Conservation (phyloP, 495 filamentous ascomycete species). For the Acidomyces sp. region DNA sequence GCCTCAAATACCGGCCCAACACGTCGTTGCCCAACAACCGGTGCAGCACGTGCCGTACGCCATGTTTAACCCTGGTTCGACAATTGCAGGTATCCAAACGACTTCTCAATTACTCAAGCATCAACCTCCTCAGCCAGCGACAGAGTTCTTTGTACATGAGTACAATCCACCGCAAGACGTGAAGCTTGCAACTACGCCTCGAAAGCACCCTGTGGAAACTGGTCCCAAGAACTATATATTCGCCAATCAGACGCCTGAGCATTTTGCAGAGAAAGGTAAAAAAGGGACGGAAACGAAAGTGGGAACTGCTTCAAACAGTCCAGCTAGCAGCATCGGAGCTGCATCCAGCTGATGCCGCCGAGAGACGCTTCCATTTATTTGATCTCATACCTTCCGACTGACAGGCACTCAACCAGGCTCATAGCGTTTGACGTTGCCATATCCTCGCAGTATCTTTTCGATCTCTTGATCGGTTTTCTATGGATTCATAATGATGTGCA, state of each 20-base stretch:
- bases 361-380: too few species aligned
- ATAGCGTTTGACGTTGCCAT: background rate
- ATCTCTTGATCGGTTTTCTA: too few species aligned
- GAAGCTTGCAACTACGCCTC: slow-evolving; percentile 12
- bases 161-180: slow-evolving; percentile 17
- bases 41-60: slow-evolving; percentile 7
- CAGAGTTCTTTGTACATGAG: slow-evolving; percentile 20
- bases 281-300: background rate
- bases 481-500: too few species aligned
- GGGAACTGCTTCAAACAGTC: background rate
- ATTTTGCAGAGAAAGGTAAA: slow-evolving; percentile 16
- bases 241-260: slow-evolving; percentile 11
- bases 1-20: slow-evolving; percentile 2
- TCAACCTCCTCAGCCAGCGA: background rate
- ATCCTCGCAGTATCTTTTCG: too few species aligned
- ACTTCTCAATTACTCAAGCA: slow-evolving; percentile 4
- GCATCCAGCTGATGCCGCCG: too few species aligned
- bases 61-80: slow-evolving; percentile 2
- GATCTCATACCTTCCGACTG: background rate
- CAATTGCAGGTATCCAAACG: background rate
- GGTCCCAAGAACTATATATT: slow-evolving; percentile 20
- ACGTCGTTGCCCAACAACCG: slow-evolving; percentile 5
- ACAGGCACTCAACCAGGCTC: too few species aligned
- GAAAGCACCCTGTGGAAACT: background rate
- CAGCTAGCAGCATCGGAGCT: slow-evolving; percentile 15